Conservation (phyloP, 2,329 filamentous ascomycete species). For the Seiridium unicorne region DNA sequence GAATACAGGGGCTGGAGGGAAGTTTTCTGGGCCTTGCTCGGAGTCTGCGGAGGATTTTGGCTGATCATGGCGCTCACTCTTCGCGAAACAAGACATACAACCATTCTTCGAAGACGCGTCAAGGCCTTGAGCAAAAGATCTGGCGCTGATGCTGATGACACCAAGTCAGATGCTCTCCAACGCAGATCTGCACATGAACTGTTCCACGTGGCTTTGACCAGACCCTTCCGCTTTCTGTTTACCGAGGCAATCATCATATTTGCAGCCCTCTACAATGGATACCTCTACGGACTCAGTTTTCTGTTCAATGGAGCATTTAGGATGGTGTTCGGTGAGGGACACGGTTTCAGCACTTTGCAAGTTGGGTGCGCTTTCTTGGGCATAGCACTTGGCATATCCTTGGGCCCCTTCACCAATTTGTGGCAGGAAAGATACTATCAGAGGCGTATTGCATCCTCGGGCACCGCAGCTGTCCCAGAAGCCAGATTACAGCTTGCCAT, state of each 20-base stretch:
- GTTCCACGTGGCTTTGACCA: constrained; percentile 37
- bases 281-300: constrained; percentile 46
- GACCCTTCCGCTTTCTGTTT: constrained; percentile 45
- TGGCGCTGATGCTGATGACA: background rate
- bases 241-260: constrained; percentile 47
- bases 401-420: constrained; percentile 40
- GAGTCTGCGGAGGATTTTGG: constrained; percentile 41
- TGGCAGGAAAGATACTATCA: constrained; percentile 42
- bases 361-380: constrained; percentile 38
- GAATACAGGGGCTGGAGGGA: constrained; percentile 38
- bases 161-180: constrained; percentile 35
- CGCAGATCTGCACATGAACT: constrained; percentile 32
- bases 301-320: constrained; percentile 48
- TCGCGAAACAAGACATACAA: constrained; percentile 42
- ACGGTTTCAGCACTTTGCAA: constrained; percentile 35
- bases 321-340: constrained; percentile 45
- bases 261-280: constrained; percentile 46
- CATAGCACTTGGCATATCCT: constrained; percentile 34
- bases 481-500: constrained; percentile 37
- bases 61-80: constrained; percentile 36
- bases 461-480: constrained; percentile 35
- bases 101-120: constrained; percentile 36
- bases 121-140: background rate
- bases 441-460: constrained; percentile 25
- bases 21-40: constrained; percentile 44